Percentiles rank a stretch among this genome's conserved stretches.
Evolutionary conservation across 352 stramenopile species (phyloP).

Genomic region (Phytophthora kernoviae): DNA sequence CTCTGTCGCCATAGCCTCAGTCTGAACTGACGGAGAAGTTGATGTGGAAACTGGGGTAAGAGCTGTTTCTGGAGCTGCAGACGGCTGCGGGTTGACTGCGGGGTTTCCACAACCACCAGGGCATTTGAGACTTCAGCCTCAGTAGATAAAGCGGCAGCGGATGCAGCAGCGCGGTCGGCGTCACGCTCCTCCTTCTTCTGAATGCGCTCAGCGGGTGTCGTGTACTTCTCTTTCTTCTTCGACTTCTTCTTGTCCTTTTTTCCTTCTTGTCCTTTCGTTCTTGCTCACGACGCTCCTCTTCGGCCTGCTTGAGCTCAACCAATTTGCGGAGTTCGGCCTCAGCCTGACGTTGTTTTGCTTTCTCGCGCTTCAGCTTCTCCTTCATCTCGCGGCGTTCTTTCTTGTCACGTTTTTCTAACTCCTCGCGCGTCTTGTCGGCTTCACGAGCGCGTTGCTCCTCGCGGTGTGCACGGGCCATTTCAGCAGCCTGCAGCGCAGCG

Average conservation of each 20-base stretch:
- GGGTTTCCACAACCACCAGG: slow-evolving; percentile 54
- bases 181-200: slow-evolving; percentile 46
- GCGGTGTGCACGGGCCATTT: slow-evolving; percentile 41
- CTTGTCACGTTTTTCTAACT: slow-evolving; percentile 48
- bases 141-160: slow-evolving; percentile 17
- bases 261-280: slow-evolving; percentile 42
- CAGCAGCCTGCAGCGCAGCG: slow-evolving; percentile 33
- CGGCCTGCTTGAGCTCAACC: slow-evolving; percentile 43
- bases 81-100: slow-evolving; percentile 12
- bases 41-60: slow-evolving; percentile 3
- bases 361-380: slow-evolving; percentile 44
- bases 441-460: slow-evolving; percentile 48
- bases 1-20: slow-evolving; percentile 2
- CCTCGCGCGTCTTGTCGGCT: slow-evolving; percentile 39
- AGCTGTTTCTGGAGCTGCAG: slow-evolving; percentile 6
- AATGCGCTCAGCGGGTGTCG: slow-evolving; percentile 54
- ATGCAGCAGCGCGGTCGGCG: slow-evolving; percentile 18
- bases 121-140: slow-evolving; percentile 46
- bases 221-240: slow-evolving; percentile 71
- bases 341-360: slow-evolving; percentile 42
- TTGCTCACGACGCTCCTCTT: slow-evolving; percentile 42
- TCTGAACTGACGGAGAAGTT: slow-evolving; percentile 8
- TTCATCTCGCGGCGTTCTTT: slow-evolving; percentile 47
- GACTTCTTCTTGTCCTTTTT: slow-evolving; percentile 52
- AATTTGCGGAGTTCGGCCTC: slow-evolving; percentile 42